phyloP scores from a whole-genome alignment of 805 yeast genomes.

The Wickerhamomyces alni region DNA sequence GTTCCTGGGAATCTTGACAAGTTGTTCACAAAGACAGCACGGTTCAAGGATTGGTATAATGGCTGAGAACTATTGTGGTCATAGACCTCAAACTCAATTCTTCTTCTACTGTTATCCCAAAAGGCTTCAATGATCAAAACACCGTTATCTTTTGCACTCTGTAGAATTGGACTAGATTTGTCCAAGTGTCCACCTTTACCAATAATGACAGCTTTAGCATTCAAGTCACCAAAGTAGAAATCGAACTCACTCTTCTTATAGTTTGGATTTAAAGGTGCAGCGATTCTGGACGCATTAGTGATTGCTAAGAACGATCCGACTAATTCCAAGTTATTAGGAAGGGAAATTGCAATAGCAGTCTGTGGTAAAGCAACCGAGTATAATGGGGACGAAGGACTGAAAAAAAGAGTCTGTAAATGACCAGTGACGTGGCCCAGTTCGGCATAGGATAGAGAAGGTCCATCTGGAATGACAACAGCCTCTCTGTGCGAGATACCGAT shows the following conservation, averaged over 20 bases:
- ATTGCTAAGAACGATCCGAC: slow-evolving; percentile 49
- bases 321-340: slow-evolving; percentile 58
- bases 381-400: slow-evolving; percentile 35
- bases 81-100: slow-evolving; percentile 36
- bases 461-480: slow-evolving; percentile 43
- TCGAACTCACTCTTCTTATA: slow-evolving; percentile 58
- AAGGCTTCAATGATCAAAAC: slow-evolving; percentile 48
- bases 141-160: slow-evolving; percentile 42
- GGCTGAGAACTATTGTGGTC: slow-evolving; percentile 19
- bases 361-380: slow-evolving; percentile 29
- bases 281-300: slow-evolving; percentile 50
- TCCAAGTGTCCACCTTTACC: slow-evolving; percentile 41
- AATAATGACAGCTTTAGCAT: slow-evolving; percentile 51
- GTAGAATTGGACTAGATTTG: slow-evolving; percentile 35
- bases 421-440: slow-evolving; percentile 39
- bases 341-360: slow-evolving; percentile 49
- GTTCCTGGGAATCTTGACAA: slow-evolving; percentile 32
- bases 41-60: slow-evolving; percentile 22
- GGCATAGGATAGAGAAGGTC: slow-evolving; percentile 38
- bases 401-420: slow-evolving; percentile 44
- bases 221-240: slow-evolving; percentile 56
- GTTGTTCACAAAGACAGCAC: slow-evolving; percentile 27
- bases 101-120: slow-evolving; percentile 34
- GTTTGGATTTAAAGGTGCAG: slow-evolving; percentile 65
- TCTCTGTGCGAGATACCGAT: slow-evolving; percentile 30